Evolutionary conservation across 306 rosid species (phyloP).

Genomic region (Crotalaria pallida): DNA sequence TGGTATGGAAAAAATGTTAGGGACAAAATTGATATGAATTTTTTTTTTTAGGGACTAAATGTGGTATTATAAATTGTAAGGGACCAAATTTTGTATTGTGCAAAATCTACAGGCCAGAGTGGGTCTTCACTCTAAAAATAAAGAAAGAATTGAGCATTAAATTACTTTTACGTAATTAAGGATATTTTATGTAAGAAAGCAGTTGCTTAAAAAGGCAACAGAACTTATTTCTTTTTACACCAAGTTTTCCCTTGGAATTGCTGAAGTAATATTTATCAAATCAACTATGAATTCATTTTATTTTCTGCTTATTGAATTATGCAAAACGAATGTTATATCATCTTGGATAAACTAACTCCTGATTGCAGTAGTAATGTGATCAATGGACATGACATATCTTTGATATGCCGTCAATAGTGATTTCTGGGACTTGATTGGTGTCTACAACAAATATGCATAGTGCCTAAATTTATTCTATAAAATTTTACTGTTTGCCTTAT

Average conservation of each 20-base stretch:
- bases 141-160: background rate
- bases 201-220: background rate
- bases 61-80: too few species aligned
- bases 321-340: background rate
- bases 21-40: too few species aligned
- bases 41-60: too few species aligned
- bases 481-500: background rate
- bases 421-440: too few species aligned
- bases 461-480: background rate
- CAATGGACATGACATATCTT: too few species aligned
- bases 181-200: background rate
- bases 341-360: background rate
- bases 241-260: background rate
- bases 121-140: too few species aligned
- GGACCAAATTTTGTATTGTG: too few species aligned
- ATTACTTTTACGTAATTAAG: background rate
- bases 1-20: too few species aligned
- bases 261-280: background rate
- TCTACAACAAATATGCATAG: background rate
- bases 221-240: background rate
- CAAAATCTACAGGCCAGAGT: too few species aligned
- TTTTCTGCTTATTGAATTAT: background rate
- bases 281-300: background rate
- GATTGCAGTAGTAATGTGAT: conserved; percentile 6
- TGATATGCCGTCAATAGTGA: background rate